Percentiles rank a stretch among this genome's conserved stretches.
Evolutionary conservation across 441 rosid species (phyloP).

Genomic region (Bruguiera hainesii): DNA sequence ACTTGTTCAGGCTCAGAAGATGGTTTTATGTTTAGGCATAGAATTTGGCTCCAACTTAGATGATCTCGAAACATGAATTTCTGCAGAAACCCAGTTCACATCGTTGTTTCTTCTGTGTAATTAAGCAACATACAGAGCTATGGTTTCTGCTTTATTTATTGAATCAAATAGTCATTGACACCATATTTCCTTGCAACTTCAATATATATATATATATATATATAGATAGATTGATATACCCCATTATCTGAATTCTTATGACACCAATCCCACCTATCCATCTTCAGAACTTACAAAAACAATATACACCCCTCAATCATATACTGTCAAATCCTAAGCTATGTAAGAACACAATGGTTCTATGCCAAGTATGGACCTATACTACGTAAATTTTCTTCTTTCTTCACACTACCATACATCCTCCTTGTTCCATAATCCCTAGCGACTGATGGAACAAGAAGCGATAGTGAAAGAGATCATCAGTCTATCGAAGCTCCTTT

Average conservation of each 20-base stretch:
- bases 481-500: conserved; percentile 15
- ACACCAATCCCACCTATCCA: conserved; percentile 53
- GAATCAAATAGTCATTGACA: conserved; percentile 23
- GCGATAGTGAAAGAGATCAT: conserved; percentile 30
- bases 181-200: conserved; percentile 22
- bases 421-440: conserved; percentile 31
- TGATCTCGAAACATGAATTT: too few species aligned
- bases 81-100: too few species aligned
- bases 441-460: conserved; percentile 28
- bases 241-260: conserved; percentile 35
- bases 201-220: conserved; percentile 29
- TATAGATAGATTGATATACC: conserved; percentile 37
- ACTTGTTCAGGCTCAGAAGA: too few species aligned
- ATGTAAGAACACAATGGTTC: conserved; percentile 53
- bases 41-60: too few species aligned
- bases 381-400: conserved; percentile 43
- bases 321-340: conserved; percentile 58
- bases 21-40: too few species aligned
- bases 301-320: conserved; percentile 73
- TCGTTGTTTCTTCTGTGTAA: too few species aligned
- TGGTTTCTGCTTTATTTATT: conserved; percentile 14
- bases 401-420: conserved; percentile 54
- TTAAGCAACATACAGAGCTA: background rate
- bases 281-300: conserved; percentile 69
- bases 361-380: conserved; percentile 64